phyloP scores from a whole-genome alignment of 129 eudicot species.

The Flaveria robusta region DNA sequence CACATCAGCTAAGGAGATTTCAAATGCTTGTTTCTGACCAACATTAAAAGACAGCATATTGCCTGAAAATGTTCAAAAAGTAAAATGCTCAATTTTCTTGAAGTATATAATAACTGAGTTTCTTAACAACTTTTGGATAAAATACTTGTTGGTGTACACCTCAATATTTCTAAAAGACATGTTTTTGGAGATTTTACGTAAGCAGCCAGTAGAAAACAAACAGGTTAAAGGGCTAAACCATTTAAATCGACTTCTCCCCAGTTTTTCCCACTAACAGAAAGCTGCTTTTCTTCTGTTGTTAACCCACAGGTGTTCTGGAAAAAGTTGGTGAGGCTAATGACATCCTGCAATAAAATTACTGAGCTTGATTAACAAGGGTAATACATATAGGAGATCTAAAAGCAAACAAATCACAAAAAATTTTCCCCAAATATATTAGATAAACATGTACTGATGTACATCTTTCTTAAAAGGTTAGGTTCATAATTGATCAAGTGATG shows the following conservation, averaged over 20 bases:
- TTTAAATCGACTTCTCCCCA: conserved; percentile 92
- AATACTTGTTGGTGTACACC: conserved; percentile 12
- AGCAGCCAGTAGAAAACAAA: conserved; percentile 20
- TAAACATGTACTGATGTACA: conserved; percentile 13
- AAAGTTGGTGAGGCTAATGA: conserved; percentile 65
- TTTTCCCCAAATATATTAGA: background rate
- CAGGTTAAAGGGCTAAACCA: conserved; percentile 48
- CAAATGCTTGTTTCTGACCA: conserved; percentile 89
- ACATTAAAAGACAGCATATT: conserved; percentile 77
- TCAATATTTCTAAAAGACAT: background rate
- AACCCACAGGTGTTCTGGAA: conserved; percentile 68
- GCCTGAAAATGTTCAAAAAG: conserved; percentile 46
- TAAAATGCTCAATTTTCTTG: conserved; percentile 1
- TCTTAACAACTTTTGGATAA: conserved; percentile 8
- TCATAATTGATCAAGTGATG: conserved; percentile 6
- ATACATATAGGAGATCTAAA: background rate
- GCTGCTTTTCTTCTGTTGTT: conserved; percentile 86
- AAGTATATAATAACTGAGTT: conserved; percentile 5
- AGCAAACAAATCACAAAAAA: background rate
- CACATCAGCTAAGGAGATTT: conserved; percentile 90
- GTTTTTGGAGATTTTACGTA: conserved; percentile 20
- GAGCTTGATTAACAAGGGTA: conserved; percentile 11
- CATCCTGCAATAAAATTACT: conserved; percentile 68
- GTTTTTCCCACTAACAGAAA: conserved; percentile 87
- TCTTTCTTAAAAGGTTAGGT: background rate